Evolutionary conservation across 768 basidiomycete genomes (phyloP).

Genomic region (Butyriboletus loyo): DNA sequence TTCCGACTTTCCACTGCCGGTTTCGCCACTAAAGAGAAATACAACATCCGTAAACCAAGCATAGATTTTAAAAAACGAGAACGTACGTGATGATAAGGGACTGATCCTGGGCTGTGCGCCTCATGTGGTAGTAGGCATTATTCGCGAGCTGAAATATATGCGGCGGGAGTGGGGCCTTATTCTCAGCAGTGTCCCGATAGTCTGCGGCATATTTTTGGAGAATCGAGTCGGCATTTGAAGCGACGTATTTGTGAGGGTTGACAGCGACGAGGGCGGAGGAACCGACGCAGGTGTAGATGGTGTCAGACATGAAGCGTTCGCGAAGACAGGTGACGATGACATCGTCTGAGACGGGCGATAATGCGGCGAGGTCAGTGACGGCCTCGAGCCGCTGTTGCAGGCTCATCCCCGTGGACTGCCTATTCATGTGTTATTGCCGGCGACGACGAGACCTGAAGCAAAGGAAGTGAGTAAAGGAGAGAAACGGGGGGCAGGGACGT

Average conservation of each 20-base stretch:
- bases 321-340: conserved; percentile 80
- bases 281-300: conserved; percentile 74
- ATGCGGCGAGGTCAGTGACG: conserved; percentile 63
- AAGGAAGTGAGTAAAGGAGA: not conserved
- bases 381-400: conserved; percentile 71
- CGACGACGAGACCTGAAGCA: not conserved
- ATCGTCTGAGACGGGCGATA: conserved; percentile 75
- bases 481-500: not conserved
- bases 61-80: not conserved
- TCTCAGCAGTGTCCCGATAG: conserved; percentile 70
- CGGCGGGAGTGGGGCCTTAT: conserved; percentile 63
- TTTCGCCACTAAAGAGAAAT: conserved; percentile 67
- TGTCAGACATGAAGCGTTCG: conserved; percentile 83
- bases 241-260: conserved; percentile 90
- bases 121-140: conserved; percentile 95
- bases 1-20: conserved; percentile 92
- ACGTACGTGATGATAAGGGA: conserved; percentile 80
- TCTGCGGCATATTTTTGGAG: conserved; percentile 85
- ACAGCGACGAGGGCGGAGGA: conserved; percentile 75
- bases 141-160: conserved; percentile 92
- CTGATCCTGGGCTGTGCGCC: conserved; percentile 91
- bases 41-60: not conserved
- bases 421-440: conserved; percentile 29
- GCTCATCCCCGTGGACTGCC: conserved; percentile 44
- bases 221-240: conserved; percentile 78